A percentile compares a stretch with the other conserved stretches of the same genome.
Conservation (phyloP, 2,329 filamentous ascomycete species). For the Pseudogymnoascus sp. region DNA sequence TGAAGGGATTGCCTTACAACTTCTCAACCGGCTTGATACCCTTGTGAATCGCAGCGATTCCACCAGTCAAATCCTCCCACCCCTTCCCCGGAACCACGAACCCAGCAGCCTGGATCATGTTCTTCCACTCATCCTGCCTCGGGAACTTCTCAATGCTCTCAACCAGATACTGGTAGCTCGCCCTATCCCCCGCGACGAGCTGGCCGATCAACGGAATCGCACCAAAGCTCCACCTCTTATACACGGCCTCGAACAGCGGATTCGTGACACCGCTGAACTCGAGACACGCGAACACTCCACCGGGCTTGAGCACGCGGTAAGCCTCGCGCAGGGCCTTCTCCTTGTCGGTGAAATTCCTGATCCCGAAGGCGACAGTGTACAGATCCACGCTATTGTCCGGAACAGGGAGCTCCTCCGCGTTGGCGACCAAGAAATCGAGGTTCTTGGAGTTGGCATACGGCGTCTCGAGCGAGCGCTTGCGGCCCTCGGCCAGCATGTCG, state of each 20-base stretch:
- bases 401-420: constrained; percentile 72
- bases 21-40: constrained; percentile 67
- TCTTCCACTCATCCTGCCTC: constrained; percentile 72
- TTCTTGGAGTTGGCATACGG: constrained; percentile 44
- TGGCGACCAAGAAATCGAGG: constrained; percentile 78
- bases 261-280: constrained; percentile 81
- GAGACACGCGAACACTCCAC: constrained; percentile 91
- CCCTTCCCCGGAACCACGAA: constrained; percentile 76
- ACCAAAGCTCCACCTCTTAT: constrained; percentile 93
- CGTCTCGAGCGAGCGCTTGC: constrained; percentile 63
- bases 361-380: constrained; percentile 96
- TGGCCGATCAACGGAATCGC: constrained; percentile 95
- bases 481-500: constrained; percentile 84
- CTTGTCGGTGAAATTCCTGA: constrained; percentile 94
- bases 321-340: constrained; percentile 75
- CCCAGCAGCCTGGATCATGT: constrained; percentile 76
- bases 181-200: constrained; percentile 84
- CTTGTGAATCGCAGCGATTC: constrained; percentile 93
- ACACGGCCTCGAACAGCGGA: constrained; percentile 71
- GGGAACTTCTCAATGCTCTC: constrained; percentile 96
- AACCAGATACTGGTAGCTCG: constrained; percentile 96
- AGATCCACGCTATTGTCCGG: constrained; percentile 72
- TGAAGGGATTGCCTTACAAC: constrained; percentile 10
- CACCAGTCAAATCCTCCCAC: constrained; percentile 85
- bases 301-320: constrained; percentile 81